Conservation (phyloP, 495 filamentous ascomycete genomes). For the Hyaloscypha variabilis region DNA sequence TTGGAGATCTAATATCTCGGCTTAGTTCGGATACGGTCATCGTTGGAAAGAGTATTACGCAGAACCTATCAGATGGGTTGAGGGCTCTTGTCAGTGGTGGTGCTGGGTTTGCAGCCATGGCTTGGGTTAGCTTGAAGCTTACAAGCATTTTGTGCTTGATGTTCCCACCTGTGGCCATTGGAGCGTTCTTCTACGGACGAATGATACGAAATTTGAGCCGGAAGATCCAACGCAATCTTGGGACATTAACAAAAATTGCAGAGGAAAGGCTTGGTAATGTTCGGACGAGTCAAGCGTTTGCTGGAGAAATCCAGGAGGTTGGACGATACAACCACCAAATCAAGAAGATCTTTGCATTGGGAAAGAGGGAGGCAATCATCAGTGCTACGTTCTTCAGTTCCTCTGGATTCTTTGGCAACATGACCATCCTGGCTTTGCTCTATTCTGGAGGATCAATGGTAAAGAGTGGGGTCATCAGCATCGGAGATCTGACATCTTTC, state of each 20-base stretch:
- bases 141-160: constrained; percentile 83
- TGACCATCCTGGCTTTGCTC: constrained; percentile 91
- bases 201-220: constrained; percentile 84
- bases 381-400: constrained; percentile 90
- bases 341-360: constrained; percentile 86
- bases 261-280: constrained; percentile 96
- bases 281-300: constrained; percentile 93
- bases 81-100: constrained; percentile 84
- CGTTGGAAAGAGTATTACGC: constrained; percentile 96
- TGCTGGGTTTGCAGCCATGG: constrained; percentile 89
- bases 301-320: constrained; percentile 88
- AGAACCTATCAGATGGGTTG: constrained; percentile 93
- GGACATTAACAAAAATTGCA: constrained; percentile 90
- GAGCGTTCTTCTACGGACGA: constrained; percentile 88
- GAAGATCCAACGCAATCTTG: constrained; percentile 89
- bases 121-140: constrained; percentile 88
- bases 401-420: constrained; percentile 88
- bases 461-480: constrained; percentile 77
- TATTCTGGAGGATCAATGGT: constrained; percentile 92
- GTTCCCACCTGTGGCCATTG: constrained; percentile 90
- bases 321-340: constrained; percentile 88
- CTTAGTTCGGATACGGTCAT: constrained; percentile 96
- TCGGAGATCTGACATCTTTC: constrained; percentile 95
- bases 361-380: constrained; percentile 81
- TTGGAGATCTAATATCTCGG: constrained; percentile 93